These are phyloP conservation scores for Saksenaea oblongispora DNA, from an alignment of 371 early-diverging fungal genomes.

Conservation along the genomic window DNA sequence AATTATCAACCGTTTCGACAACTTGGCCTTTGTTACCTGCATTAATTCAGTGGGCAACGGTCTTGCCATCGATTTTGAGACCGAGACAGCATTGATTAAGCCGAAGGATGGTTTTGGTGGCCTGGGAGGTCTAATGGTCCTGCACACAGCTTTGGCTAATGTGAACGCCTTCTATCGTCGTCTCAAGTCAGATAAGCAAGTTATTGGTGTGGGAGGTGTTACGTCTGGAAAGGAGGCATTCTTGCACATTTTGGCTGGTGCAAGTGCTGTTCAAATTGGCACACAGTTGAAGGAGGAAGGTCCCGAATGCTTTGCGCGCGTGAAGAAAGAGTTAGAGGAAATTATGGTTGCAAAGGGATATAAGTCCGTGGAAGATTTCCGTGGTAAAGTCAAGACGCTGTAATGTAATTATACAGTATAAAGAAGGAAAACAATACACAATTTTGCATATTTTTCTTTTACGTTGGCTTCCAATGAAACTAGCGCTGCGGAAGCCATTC, in stretches of 20 bases:
- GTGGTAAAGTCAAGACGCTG: constrained; percentile 56
- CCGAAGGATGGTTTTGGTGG: constrained; percentile 59
- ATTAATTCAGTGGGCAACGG: constrained; percentile 57
- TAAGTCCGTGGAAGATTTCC: constrained; percentile 47
- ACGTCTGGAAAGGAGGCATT: constrained; percentile 53
- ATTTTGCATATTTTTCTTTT: too few species aligned
- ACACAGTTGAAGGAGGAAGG: constrained; percentile 53
- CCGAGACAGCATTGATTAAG: constrained; percentile 48
- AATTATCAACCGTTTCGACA: constrained; percentile 45
- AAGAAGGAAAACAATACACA: too few species aligned
- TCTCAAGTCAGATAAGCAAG: constrained; percentile 35
- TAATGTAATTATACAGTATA: constrained; percentile 34
- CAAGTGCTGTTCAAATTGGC: constrained; percentile 50
- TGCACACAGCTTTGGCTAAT: constrained; percentile 51
- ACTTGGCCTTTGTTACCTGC: constrained; percentile 47
- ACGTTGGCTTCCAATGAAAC: too few species aligned
- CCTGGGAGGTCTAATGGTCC: constrained; percentile 47
- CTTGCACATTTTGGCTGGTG: constrained; percentile 52
- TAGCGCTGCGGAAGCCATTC: too few species aligned
- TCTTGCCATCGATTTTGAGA: constrained; percentile 50
- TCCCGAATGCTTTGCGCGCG: constrained; percentile 42
- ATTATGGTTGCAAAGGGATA: constrained; percentile 52
- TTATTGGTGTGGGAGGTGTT: constrained; percentile 55
- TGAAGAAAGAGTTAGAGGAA: constrained; percentile 45
- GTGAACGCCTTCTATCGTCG: constrained; percentile 53